Percentiles rank a stretch among this genome's conserved stretches.
phyloP scores from a whole-genome alignment of 495 filamentous ascomycete species.

The Aspergillus panamensis region DNA sequence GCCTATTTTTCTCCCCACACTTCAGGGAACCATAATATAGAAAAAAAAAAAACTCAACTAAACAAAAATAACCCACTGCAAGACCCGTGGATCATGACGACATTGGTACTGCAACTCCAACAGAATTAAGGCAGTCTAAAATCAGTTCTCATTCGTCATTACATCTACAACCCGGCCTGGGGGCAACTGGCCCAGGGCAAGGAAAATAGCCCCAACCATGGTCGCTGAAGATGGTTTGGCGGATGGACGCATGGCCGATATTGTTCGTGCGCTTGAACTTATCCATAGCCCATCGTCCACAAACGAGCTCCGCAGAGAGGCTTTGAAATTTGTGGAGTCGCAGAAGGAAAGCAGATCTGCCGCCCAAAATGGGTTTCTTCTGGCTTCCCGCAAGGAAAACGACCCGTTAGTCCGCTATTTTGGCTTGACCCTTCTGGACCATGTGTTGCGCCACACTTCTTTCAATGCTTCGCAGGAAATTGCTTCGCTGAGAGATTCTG shows the following conservation, averaged over 20 bases:
- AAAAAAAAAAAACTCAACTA: background rate
- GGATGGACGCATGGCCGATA: conserved; percentile 48
- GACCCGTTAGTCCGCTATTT: conserved; percentile 85
- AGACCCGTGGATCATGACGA: conserved; percentile 11
- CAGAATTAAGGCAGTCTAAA: conserved; percentile 5
- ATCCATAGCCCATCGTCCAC: conserved; percentile 78
- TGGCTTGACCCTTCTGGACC: conserved; percentile 84
- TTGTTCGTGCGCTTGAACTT: conserved; percentile 78
- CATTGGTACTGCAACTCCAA: conserved; percentile 9
- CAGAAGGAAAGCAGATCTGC: conserved; percentile 74
- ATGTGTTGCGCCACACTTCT: conserved; percentile 80
- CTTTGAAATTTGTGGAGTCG: conserved; percentile 76
- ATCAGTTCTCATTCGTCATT: conserved; percentile 1
- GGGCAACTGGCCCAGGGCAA: conserved; percentile 3
- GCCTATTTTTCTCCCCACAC: background rate
- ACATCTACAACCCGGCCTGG: conserved; percentile 1
- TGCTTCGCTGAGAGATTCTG: conserved; percentile 62
- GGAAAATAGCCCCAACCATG: conserved; percentile 25
- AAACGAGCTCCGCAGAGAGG: conserved; percentile 81
- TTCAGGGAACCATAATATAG: background rate
- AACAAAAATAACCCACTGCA: conserved; percentile 5
- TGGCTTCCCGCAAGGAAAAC: conserved; percentile 70
- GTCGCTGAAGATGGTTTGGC: conserved; percentile 38
- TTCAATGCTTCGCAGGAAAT: conserved; percentile 61
- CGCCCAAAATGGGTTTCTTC: conserved; percentile 76